Percentiles rank a stretch among this genome's conserved stretches.
Evolutionary conservation across 345 rosid species (phyloP).

Genomic region (Syzygium grande): DNA sequence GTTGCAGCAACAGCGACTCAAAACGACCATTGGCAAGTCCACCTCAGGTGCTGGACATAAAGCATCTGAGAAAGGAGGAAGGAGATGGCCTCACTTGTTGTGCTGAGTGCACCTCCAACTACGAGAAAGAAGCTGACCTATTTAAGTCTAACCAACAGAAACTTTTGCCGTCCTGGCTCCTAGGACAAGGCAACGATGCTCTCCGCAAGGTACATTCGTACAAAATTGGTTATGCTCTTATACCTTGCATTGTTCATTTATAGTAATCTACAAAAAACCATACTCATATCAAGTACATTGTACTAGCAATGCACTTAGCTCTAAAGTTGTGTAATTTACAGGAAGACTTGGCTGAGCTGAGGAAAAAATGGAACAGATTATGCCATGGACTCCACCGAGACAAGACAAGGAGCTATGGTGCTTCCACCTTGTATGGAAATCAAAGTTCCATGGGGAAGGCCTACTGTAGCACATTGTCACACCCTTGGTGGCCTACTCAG

Average conservation of each 20-base stretch:
- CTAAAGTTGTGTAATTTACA: constrained; percentile 7
- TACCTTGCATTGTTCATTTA: not conserved
- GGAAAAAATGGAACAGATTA: constrained; percentile 65
- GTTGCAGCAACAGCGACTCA: not conserved
- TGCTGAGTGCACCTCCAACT: constrained; percentile 63
- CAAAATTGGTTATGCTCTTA: not conserved
- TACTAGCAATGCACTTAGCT: not conserved
- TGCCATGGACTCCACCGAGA: constrained; percentile 56
- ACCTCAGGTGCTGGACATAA: constrained; percentile 26
- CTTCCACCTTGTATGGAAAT: not conserved
- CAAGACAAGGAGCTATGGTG: constrained; percentile 4
- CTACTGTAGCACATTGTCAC: constrained; percentile 22
- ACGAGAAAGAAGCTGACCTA: constrained; percentile 59
- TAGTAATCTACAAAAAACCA: not conserved
- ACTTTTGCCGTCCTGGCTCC: constrained; percentile 64
- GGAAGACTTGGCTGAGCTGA: constrained; percentile 48
- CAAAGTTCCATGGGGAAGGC: constrained; percentile 21
- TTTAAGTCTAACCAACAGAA: constrained; percentile 44
- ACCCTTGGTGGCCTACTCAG: constrained; percentile 44
- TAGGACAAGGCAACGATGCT: constrained; percentile 27
- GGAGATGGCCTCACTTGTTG: constrained; percentile 40
- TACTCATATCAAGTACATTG: not conserved
- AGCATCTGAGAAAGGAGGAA: constrained; percentile 42
- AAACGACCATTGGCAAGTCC: not conserved
- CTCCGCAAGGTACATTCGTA: constrained; percentile 38